Base-by-base conservation (phyloP, 495 filamentous ascomycete species). In the Hyphodiscus hymeniophilus region DNA sequence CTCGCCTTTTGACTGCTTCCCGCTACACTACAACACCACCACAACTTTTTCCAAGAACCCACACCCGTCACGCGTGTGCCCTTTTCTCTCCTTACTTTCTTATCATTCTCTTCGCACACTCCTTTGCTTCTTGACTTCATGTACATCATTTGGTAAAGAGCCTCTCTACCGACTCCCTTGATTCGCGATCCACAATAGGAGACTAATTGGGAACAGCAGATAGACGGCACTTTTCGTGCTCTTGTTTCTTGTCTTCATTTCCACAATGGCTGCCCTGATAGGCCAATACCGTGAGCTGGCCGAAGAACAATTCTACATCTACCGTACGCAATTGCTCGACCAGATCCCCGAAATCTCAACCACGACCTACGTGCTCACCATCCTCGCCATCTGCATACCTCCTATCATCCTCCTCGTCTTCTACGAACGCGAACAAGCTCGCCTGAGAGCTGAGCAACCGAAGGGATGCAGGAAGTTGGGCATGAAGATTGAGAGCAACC, bases 381-480 rank as follows among this genome's bases (percentile, higher is more conserved):
- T 72, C 30, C 51, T 74, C 33, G 51, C 72, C 32, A 64, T 69
- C 38, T 69, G 74, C 40, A 66, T 72, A 7, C 72, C 71, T 2
- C 57, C 58, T n/a, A 49, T 64, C 38, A 47, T 64, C 38, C 55
- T 55, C 38, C 49, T 61, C 7, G 32, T 59, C 1, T 45, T 61
- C 38, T 62, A 56, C 53, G 60, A 60, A 42, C 48, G 42, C 17
- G 53, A 58, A 30, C 38, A 52, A 40, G 50, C 54, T 1, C 47
- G 47, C 28, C 47, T 52, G 5, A 47, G 59, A 60, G 15, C 66
- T 57, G 3, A 67, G 63, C 1, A 69, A 64, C 54, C 64, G 55
- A 45, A 69, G 60, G 57, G 75, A 69, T 65, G 74, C 69, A 21
- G 69, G 23, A 64, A 71, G 56, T 62, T 71, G 28, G 69, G 68